phyloP scores from a whole-genome alignment of 2,329 filamentous ascomycete genomes.

The Ophiostoma quercus region DNA sequence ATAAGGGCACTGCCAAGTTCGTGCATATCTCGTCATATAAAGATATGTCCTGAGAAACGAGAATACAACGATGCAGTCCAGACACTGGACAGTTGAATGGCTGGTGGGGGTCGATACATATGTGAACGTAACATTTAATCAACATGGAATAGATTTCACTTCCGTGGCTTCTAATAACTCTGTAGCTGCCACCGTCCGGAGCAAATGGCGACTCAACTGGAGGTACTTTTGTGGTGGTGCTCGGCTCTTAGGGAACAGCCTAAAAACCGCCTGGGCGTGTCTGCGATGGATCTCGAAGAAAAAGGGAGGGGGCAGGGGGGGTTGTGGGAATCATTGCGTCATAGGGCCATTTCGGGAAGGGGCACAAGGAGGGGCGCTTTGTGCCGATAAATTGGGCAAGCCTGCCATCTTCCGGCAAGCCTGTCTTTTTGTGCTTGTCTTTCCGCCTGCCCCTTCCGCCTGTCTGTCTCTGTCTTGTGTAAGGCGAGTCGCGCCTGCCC shows the following conservation, averaged over 20 bases:
- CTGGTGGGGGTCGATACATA: neutral
- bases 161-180: neutral
- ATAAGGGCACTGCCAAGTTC: neutral
- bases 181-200: neutral
- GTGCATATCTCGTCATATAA: neutral
- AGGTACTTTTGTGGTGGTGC: neutral
- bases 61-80: neutral
- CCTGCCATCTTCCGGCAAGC: conserved; percentile 18
- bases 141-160: neutral
- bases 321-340: conserved; percentile 22
- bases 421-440: neutral
- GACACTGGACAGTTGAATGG: too few species aligned
- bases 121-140: neutral
- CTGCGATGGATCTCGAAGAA: neutral
- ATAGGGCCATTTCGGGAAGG: conserved; percentile 17
- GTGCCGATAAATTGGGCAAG: conserved; percentile 17
- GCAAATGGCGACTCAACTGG: neutral
- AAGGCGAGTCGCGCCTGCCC: neutral
- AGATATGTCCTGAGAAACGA: neutral
- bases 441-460: neutral
- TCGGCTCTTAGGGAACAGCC: conserved; percentile 9
- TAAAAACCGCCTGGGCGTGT: neutral
- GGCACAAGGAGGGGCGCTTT: conserved; percentile 16
- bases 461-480: neutral
- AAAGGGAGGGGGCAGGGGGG: neutral